phyloP scores from a whole-genome alignment of 2,329 filamentous ascomycete genomes.

The Rugonectria rugulosa region DNA sequence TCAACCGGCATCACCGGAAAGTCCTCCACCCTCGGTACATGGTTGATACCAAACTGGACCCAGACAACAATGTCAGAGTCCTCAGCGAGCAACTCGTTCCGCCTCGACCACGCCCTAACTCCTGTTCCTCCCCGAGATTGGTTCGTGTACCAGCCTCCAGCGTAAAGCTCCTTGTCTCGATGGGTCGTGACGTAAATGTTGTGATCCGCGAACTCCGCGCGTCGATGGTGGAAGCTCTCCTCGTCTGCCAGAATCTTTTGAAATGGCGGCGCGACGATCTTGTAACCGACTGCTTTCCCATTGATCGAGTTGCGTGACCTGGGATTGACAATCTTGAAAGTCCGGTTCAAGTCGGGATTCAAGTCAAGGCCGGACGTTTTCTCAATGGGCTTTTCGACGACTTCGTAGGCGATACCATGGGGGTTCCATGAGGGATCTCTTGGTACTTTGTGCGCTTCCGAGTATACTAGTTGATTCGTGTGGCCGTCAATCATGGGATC shows the following conservation, averaged over 20 bases:
- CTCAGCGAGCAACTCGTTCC: conserved; percentile 66
- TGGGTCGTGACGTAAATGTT: conserved; percentile 59
- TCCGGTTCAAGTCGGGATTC: conserved; percentile 53
- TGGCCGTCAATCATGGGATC: conserved; percentile 52
- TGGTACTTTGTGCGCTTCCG: conserved; percentile 12
- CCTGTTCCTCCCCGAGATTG: conserved; percentile 47
- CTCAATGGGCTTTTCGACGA: conserved; percentile 52
- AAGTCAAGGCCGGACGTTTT: conserved; percentile 52
- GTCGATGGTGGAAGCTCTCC: conserved; percentile 50
- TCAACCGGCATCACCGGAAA: conserved; percentile 55
- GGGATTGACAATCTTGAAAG: conserved; percentile 49
- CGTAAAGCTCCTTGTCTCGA: conserved; percentile 58
- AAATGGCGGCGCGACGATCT: conserved; percentile 54
- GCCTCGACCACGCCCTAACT: conserved; percentile 48
- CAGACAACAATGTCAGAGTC: conserved; percentile 69
- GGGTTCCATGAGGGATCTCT: conserved; percentile 54
- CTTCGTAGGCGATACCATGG: conserved; percentile 52
- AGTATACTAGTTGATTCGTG: conserved; percentile 21
- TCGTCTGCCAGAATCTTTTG: conserved; percentile 57
- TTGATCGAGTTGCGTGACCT: conserved; percentile 27
- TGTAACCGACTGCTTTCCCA: conserved; percentile 58
- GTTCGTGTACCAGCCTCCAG: conserved; percentile 60
- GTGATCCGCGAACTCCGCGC: conserved; percentile 56
- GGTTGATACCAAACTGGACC: conserved; percentile 58
- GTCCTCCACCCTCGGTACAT: conserved; percentile 58